Evolutionary conservation across 1,139 yeast species (phyloP).

Genomic region (Torulaspora globosa): DNA sequence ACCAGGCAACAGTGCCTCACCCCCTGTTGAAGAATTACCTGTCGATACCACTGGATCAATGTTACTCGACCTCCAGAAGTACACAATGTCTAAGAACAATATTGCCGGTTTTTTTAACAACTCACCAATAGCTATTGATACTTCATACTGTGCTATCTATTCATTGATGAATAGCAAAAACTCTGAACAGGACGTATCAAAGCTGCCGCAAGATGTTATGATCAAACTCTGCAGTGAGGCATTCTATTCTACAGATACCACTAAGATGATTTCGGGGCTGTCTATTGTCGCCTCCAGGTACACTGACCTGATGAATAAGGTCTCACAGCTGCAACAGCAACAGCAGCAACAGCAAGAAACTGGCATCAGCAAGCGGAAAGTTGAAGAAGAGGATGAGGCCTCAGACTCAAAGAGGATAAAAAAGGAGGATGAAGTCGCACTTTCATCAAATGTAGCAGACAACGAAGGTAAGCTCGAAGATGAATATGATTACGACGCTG

Average conservation of each 20-base stretch:
- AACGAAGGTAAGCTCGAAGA: slow-evolving; percentile 12
- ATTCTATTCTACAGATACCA: slow-evolving; percentile 53
- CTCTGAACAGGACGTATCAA: slow-evolving; percentile 64
- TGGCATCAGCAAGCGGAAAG: slow-evolving; percentile 8
- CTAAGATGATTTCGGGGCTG: slow-evolving; percentile 60
- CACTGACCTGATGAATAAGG: slow-evolving; percentile 39
- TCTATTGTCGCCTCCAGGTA: slow-evolving; percentile 65
- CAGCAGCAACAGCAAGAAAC: slow-evolving; percentile 7
- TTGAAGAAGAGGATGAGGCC: slow-evolving; percentile 11
- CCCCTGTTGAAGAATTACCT: slow-evolving; percentile 1
- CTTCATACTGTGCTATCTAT: slow-evolving; percentile 45
- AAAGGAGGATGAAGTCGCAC: slow-evolving; percentile 9
- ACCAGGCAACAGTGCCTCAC: neutral
- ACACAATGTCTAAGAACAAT: slow-evolving; percentile 30
- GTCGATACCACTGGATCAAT: slow-evolving; percentile 13
- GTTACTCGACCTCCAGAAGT: slow-evolving; percentile 27
- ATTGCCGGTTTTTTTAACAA: slow-evolving; percentile 35
- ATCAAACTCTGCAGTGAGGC: slow-evolving; percentile 61
- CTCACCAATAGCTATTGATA: slow-evolving; percentile 39
- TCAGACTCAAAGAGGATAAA: slow-evolving; percentile 11
- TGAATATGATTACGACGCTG: slow-evolving; percentile 29
- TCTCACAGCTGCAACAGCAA: slow-evolving; percentile 16
- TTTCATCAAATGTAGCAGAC: slow-evolving; percentile 7
- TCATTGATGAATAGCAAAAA: slow-evolving; percentile 60
- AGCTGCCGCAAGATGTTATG: slow-evolving; percentile 61